These are phyloP conservation scores for Talaromyces sp. DNA, from an alignment of 2,329 filamentous ascomycete species.

Conservation along the genomic window DNA sequence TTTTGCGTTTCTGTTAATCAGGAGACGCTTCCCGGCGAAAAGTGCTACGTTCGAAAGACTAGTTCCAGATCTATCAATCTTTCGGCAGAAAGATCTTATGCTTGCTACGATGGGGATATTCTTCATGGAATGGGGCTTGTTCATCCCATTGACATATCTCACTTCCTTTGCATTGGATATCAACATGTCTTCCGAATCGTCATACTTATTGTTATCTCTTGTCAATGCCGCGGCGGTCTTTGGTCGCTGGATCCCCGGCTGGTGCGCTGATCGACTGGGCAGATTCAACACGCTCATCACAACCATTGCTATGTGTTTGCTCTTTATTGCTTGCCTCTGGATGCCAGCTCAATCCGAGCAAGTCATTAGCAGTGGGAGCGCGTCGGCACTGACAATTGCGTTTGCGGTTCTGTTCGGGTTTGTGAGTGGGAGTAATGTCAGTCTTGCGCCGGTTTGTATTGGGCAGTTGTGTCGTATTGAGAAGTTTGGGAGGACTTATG, in stretches of 20 bases:
- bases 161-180: constrained; percentile 66
- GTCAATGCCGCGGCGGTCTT: neutral
- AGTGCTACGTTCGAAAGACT: constrained; percentile 54
- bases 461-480: constrained; percentile 77
- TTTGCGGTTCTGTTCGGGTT: constrained; percentile 80
- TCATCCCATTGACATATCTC: constrained; percentile 78
- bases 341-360: constrained; percentile 50
- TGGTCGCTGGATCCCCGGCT: constrained; percentile 69
- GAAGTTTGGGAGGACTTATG: constrained; percentile 80
- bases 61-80: constrained; percentile 63
- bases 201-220: constrained; percentile 45
- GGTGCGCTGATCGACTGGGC: constrained; percentile 65
- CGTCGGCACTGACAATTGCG: constrained; percentile 62
- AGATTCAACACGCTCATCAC: constrained; percentile 79
- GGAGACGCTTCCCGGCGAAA: constrained; percentile 45
- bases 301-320: constrained; percentile 61
- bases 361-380: constrained; percentile 40
- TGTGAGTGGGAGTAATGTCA: constrained; percentile 74
- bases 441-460: constrained; percentile 80
- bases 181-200: constrained; percentile 66
- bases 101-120: constrained; percentile 67
- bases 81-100: constrained; percentile 59
- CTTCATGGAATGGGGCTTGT: constrained; percentile 70
- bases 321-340: constrained; percentile 72
- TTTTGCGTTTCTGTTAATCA: neutral